Base-by-base conservation (phyloP, 192 early-diverging fungal species). In the Spinellus fusiger region DNA sequence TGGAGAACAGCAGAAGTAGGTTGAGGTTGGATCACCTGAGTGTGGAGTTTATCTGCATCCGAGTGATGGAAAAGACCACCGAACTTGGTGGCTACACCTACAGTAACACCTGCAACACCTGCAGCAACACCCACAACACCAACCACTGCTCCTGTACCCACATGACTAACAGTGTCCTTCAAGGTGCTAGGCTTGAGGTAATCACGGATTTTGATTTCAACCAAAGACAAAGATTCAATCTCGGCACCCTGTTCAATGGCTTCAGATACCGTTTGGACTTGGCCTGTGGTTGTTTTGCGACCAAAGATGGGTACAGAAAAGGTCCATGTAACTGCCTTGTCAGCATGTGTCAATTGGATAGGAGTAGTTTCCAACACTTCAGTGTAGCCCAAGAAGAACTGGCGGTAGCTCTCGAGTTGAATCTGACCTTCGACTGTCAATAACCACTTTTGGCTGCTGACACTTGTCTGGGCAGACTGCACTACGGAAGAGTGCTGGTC, bases 221-320 rank as follows among this genome's bases (percentile, higher is more conserved):
- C 38, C 46, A 54, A 50, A 27, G 59, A 57, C 0, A 60, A 31
- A 15, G 20, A 33, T 28, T 67, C 58, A 15, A 67, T 59, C 18
- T 27, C 22, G 9, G 54, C 57, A 46, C 52, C 58, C 13, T 55
- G 18, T 15, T 59, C 58, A 25, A 60, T 54, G 18, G 50, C 44
- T 5, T 38, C 25, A 29, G 65, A 44, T 48, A 54, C 33, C 31
- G 49, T 31, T 4, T 52, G 48, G 34, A 47, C 22, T 20, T 35
- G 28, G 9, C 26, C 50, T 0, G 34, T 26, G 26, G 61, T 54
- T 16, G 61, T 54, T 22, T 32, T 38, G 9, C 50, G 52, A 27
- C 65, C 65, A 67, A 67, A 67, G 15, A 67, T 58, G 35, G 65
- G 65, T 0, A 54, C 47, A 49, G 65, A 59, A 51, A 67, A 67